Conservation (phyloP, 108 stramenopile genomes). For the Pseudonitzschia multiseries region DNA sequence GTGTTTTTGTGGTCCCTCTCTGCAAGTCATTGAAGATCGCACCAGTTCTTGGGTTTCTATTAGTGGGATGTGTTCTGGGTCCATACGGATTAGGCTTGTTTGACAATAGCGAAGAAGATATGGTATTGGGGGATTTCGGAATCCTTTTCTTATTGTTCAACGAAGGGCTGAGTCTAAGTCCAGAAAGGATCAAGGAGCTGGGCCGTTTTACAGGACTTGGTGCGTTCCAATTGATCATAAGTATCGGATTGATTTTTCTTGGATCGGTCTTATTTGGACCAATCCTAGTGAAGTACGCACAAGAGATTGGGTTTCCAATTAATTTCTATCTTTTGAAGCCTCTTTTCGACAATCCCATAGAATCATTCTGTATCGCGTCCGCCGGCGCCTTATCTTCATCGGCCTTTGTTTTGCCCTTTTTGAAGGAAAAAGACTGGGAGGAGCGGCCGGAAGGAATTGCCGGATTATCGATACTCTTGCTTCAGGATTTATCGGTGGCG, state of each 20-base stretch:
- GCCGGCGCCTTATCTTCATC: slow-evolving; percentile 66
- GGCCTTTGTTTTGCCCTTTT: slow-evolving; percentile 65
- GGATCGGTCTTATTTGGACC: slow-evolving; percentile 64
- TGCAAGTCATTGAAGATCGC: slow-evolving; percentile 47
- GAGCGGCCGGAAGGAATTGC: slow-evolving; percentile 61
- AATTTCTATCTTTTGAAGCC: slow-evolving; percentile 40
- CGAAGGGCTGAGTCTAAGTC: slow-evolving; percentile 60
- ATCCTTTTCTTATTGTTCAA: slow-evolving; percentile 77
- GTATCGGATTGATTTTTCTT: slow-evolving; percentile 58
- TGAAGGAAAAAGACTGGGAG: slow-evolving; percentile 72
- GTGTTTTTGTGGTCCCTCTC: slow-evolving; percentile 57
- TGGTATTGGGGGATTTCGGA: slow-evolving; percentile 73
- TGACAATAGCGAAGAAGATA: slow-evolving; percentile 54
- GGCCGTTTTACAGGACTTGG: slow-evolving; percentile 60
- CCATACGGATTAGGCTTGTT: slow-evolving; percentile 62
- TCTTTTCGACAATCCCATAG: slow-evolving; percentile 54
- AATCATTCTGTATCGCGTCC: slow-evolving; percentile 67
- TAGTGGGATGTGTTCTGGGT: slow-evolving; percentile 57
- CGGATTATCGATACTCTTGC: slow-evolving; percentile 57
- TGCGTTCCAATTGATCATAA: slow-evolving; percentile 54
- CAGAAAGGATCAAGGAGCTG: slow-evolving; percentile 58
- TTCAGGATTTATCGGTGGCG: slow-evolving; percentile 79
- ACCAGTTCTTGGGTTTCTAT: slow-evolving; percentile 58
- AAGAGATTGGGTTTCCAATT: slow-evolving; percentile 52
- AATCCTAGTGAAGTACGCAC: slow-evolving; percentile 46